phyloP scores from a whole-genome alignment of 2,329 filamentous ascomycete genomes.

The Xylariaceae sp. region DNA sequence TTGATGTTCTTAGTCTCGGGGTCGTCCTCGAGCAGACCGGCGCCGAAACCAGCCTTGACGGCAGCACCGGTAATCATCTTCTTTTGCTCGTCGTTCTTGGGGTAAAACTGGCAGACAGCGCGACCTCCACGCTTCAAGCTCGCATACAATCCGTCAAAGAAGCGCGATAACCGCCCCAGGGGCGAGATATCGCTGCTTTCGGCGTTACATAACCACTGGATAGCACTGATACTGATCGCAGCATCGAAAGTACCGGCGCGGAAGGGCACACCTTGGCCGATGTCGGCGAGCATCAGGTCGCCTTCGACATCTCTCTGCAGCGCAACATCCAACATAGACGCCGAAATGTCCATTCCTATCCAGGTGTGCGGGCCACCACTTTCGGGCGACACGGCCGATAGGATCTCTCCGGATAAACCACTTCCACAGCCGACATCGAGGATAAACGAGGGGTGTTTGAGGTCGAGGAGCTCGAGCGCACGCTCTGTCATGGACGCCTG shows the following conservation, averaged over 20 bases:
- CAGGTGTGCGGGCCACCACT: slow-evolving; percentile 85
- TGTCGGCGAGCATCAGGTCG: slow-evolving; percentile 89
- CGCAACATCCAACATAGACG: slow-evolving; percentile 94
- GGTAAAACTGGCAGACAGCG: slow-evolving; percentile 96
- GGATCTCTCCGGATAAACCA: slow-evolving; percentile 88
- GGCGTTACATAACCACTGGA: slow-evolving; percentile 98
- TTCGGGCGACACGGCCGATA: slow-evolving; percentile 63
- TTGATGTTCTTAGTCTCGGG: slow-evolving; percentile 95
- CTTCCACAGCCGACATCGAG: slow-evolving; percentile 97
- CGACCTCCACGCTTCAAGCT: slow-evolving; percentile 75
- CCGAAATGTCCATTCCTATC: slow-evolving; percentile 95
- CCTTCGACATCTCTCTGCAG: slow-evolving; percentile 88
- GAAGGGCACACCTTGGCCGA: slow-evolving; percentile 93
- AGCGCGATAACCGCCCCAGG: slow-evolving; percentile 69
- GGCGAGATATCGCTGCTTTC: slow-evolving; percentile 81
- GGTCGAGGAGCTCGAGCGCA: slow-evolving; percentile 83
- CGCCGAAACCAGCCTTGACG: slow-evolving; percentile 90
- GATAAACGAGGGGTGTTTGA: slow-evolving; percentile 74
- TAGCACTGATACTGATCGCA: slow-evolving; percentile 86
- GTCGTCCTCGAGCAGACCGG: slow-evolving; percentile 91
- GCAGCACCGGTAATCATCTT: slow-evolving; percentile 89
- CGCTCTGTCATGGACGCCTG: slow-evolving; percentile 92
- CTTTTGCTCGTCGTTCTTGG: slow-evolving; percentile 87
- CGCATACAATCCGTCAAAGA: slow-evolving; percentile 90
- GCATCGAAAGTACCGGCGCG: slow-evolving; percentile 89